Percentiles rank a stretch among this genome's conserved stretches.
phyloP scores from a whole-genome alignment of 208 protist genomes.

The Acanthamoeba healyi region DNA sequence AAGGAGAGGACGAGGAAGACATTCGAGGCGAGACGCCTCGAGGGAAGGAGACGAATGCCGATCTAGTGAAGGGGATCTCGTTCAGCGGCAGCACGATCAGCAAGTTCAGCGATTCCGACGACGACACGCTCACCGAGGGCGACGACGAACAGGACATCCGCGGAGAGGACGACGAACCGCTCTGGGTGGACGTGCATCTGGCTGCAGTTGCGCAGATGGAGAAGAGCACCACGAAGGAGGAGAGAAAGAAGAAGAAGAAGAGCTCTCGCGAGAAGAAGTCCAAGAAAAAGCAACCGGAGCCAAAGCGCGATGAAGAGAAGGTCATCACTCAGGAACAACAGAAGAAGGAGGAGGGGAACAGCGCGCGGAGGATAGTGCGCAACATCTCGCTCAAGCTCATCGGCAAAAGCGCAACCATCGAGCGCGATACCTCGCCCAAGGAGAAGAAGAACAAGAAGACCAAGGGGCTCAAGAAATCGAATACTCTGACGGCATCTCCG shows the following conservation, averaged over 20 bases:
- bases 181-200: background rate
- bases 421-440: background rate
- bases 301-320: background rate
- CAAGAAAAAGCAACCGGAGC: background rate
- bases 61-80: background rate
- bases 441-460: background rate
- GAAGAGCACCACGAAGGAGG: background rate
- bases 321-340: background rate
- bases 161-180: background rate
- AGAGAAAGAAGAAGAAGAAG: background rate
- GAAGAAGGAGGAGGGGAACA: background rate
- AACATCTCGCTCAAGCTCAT: slow-evolving; percentile 55
- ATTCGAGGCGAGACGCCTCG: slow-evolving; percentile 29
- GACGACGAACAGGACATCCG: slow-evolving; percentile 31
- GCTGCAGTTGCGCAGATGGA: background rate
- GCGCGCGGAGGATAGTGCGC: background rate
- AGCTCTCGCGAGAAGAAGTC: background rate
- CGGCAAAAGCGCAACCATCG: slow-evolving; percentile 36
- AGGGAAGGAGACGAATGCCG: background rate
- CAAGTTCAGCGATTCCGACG: background rate
- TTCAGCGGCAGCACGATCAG: background rate
- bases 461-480: background rate
- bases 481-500: background rate
- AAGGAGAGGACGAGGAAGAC: slow-evolving; percentile 24
- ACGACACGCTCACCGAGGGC: slow-evolving; percentile 6